Evolutionary conservation across 2,329 filamentous ascomycete genomes (phyloP), one percentile per base, ranked within the genome.

Genomic region (Botrytis aclada): DNA sequence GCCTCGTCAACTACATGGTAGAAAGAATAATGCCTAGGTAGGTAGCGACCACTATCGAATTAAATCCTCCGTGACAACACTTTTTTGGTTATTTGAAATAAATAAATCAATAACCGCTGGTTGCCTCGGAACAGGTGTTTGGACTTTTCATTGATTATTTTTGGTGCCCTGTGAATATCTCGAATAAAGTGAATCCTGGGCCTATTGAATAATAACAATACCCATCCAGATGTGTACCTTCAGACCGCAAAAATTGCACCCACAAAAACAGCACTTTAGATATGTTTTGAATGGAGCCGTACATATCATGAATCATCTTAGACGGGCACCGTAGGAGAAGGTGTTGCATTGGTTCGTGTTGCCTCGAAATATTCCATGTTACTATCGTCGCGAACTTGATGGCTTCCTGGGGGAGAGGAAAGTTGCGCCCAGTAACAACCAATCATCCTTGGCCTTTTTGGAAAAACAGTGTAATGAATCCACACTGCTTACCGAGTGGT

Each of bases 401-500:
- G 34, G 16, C 64, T 67, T 32, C 64, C 34, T 54, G 5, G 5
- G 12, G 37, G 47, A 47, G 41, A 10, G 64, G 16, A 16, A 32
- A 29, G 14, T 54, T 20, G 29, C 47, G 41, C 47, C 41, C 69
- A 18, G 14, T 29, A 56, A 32, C 32, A 64, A 51, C 58, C 9
- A 41, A 37, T 56, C 22, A 64, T 41, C 45, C 25, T 51, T 43
- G 37, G n/a, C 18, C 37, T 32, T 16, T 65, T 51, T n/a, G n/a
- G 5, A 1, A 16, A 34, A 56, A 65, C 45, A 29, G 18, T 22
- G 37, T n/a, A 72, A 39, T 29, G 34, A 67, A 60, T 29, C 9
- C 39, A 54, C 39, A 20, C 29, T 32, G 47, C 70, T 72, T 45
- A 72, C 70, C 70, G 37, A 47, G 5, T 67, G 70, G 51, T 22